These are phyloP conservation scores for Leonotis leonurus DNA, from an alignment of 257 asterid genomes.

Conservation along the genomic window DNA sequence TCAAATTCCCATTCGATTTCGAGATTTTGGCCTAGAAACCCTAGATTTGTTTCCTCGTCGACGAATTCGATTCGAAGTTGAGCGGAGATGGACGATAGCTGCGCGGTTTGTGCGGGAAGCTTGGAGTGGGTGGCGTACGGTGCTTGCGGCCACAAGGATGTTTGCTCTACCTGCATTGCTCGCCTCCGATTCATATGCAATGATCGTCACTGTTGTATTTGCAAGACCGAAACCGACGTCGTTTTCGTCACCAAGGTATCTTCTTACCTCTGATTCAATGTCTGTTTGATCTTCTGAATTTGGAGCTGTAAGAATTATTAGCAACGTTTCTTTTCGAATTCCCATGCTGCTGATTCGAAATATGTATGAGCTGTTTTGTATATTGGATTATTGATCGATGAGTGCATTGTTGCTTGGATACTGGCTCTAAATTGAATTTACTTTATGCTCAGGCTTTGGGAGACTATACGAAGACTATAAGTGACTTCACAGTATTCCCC, in stretches of 20 bases:
- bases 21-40: background rate
- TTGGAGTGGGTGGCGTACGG: conserved; percentile 98
- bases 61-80: conserved; percentile 7
- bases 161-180: conserved; percentile 95
- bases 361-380: background rate
- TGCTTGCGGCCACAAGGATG: conserved; percentile 93
- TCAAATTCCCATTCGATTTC: background rate
- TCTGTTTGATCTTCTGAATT: background rate
- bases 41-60: conserved; percentile 12
- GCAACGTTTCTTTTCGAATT: background rate
- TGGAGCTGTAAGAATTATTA: background rate
- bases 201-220: conserved; percentile 92
- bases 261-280: background rate
- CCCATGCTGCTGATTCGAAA: background rate
- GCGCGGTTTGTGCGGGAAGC: conserved; percentile 94
- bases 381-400: background rate
- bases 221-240: conserved; percentile 67
- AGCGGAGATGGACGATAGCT: conserved; percentile 82
- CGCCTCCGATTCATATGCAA: conserved; percentile 96
- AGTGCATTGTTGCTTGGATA: background rate
- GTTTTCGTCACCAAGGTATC: conserved; percentile 90
- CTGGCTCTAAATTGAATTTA: background rate
- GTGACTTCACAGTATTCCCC: conserved; percentile 61
- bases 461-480: conserved; percentile 61
- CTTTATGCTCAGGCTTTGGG: conserved; percentile 62